phyloP scores from a whole-genome alignment of 306 rosid species.

The Quercus berberidifolia region DNA sequence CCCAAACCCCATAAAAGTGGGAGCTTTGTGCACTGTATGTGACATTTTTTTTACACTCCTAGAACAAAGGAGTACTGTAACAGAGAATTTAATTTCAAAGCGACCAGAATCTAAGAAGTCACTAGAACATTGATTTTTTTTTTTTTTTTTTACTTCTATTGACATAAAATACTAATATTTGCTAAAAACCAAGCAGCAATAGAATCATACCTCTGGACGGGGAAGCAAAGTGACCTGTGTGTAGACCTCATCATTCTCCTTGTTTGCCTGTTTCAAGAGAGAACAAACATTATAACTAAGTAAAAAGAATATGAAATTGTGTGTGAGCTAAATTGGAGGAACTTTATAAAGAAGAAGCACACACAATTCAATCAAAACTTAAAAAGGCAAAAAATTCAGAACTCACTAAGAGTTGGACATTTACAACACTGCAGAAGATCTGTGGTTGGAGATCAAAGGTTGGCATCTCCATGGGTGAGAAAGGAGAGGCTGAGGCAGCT shows the following conservation, averaged over 20 bases:
- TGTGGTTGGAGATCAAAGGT: slow-evolving; percentile 79
- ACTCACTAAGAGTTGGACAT: slow-evolving; percentile 86
- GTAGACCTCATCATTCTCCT: slow-evolving; percentile 97
- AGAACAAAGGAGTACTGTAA: slow-evolving; percentile 11
- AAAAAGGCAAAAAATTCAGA: not conserved
- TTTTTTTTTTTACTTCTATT: not conserved
- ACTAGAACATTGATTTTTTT: not conserved
- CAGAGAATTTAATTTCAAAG: slow-evolving; percentile 17
- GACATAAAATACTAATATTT: not conserved
- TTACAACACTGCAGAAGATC: slow-evolving; percentile 83
- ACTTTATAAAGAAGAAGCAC: slow-evolving; percentile 8
- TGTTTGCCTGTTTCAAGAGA: slow-evolving; percentile 63
- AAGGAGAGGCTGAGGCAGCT: slow-evolving; percentile 60
- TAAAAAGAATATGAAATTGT: slow-evolving; percentile 1
- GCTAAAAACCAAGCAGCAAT: slow-evolving; percentile 23
- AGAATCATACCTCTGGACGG: slow-evolving; percentile 64
- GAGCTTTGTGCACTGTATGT: too few relatives aligned
- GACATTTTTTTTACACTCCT: not conserved
- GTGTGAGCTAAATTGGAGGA: not conserved
- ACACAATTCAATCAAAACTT: not conserved
- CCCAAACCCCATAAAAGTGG: too few relatives aligned
- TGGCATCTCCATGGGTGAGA: slow-evolving; percentile 63
- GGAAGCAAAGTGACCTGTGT: slow-evolving; percentile 85
- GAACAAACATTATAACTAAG: slow-evolving; percentile 9
- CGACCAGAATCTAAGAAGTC: slow-evolving; percentile 14